These are phyloP conservation scores for Penicillium longicatenatum DNA, from an alignment of 495 filamentous ascomycete species.

Conservation along the genomic window DNA sequence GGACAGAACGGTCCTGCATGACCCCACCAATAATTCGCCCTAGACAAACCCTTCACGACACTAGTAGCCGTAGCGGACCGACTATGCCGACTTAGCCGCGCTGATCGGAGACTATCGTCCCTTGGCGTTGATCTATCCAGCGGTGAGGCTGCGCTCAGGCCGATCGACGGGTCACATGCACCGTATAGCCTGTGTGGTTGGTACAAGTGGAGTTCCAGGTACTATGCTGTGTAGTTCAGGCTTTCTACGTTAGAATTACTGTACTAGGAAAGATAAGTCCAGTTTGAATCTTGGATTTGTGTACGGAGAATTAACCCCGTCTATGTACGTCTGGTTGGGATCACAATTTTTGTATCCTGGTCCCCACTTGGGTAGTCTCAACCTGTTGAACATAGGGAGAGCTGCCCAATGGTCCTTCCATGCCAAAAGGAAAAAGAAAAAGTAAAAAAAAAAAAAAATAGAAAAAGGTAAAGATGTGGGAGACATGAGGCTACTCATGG, in stretches of 20 bases:
- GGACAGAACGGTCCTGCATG: neutral
- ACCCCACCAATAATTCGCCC: conserved; percentile 1
- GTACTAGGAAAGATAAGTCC: neutral
- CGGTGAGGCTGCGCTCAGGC: conserved; percentile 23
- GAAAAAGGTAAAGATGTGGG: conserved; percentile 7
- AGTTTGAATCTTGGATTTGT: conserved; percentile 1
- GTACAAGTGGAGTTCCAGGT: conserved; percentile 1
- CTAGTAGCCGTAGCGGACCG: conserved; percentile 12
- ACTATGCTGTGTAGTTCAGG: neutral
- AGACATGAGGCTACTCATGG: conserved; percentile 1
- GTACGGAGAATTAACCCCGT: neutral
- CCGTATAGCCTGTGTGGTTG: conserved; percentile 9
- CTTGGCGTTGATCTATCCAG: conserved; percentile 29
- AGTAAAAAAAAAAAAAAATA: conserved; percentile 8
- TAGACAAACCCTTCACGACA: conserved; percentile 1
- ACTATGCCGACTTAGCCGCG: conserved; percentile 32
- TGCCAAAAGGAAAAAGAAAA: conserved; percentile 2
- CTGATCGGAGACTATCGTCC: conserved; percentile 22
- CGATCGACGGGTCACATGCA: conserved; percentile 31
- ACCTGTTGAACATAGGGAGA: conserved; percentile 26
- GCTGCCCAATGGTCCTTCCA: conserved; percentile 9
- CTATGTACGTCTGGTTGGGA: conserved; percentile 17
- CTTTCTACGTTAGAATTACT: neutral
- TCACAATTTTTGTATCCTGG: conserved; percentile 10
- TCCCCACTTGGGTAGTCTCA: conserved; percentile 22